Evolutionary conservation across 768 basidiomycete genomes (phyloP).

Genomic region (Leucocoprinus sp.): DNA sequence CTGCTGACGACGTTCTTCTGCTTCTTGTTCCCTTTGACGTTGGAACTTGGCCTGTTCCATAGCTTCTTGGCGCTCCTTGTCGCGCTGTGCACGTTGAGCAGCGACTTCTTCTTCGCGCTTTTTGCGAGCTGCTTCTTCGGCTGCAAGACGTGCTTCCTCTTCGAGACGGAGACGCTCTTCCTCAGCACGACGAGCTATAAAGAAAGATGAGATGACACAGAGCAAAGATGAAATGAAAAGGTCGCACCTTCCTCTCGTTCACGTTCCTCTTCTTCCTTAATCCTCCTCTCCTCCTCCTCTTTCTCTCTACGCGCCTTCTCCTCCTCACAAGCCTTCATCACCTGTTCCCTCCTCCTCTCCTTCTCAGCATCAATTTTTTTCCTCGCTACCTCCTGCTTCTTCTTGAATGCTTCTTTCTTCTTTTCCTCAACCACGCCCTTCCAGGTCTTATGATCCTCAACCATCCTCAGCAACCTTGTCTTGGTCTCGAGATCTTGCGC

Average conservation of each 20-base stretch:
- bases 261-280: slow-evolving; percentile 48
- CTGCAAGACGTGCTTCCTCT: slow-evolving; percentile 40
- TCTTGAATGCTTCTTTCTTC: slow-evolving; percentile 58
- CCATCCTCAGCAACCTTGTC: slow-evolving; percentile 62
- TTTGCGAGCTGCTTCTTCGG: slow-evolving; percentile 43
- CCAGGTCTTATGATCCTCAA: slow-evolving; percentile 55
- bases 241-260: slow-evolving; percentile 44
- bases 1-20: slow-evolving; percentile 35
- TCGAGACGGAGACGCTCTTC: slow-evolving; percentile 42
- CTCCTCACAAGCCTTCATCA: slow-evolving; percentile 55
- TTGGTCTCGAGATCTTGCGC: slow-evolving; percentile 67
- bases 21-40: slow-evolving; percentile 63
- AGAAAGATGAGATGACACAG: background rate
- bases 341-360: slow-evolving; percentile 50
- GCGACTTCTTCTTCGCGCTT: slow-evolving; percentile 52
- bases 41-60: slow-evolving; percentile 51
- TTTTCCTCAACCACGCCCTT: slow-evolving; percentile 46
- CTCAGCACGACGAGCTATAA: slow-evolving; percentile 44
- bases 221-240: background rate
- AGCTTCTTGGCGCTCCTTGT: slow-evolving; percentile 41
- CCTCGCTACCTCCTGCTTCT: slow-evolving; percentile 46
- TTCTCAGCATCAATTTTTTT: slow-evolving; percentile 82
- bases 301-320: slow-evolving; percentile 38
- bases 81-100: slow-evolving; percentile 44
- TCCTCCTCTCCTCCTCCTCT: slow-evolving; percentile 43